These are phyloP conservation scores for Mycena floridula DNA, from an alignment of 768 basidiomycete genomes.

Conservation along the genomic window DNA sequence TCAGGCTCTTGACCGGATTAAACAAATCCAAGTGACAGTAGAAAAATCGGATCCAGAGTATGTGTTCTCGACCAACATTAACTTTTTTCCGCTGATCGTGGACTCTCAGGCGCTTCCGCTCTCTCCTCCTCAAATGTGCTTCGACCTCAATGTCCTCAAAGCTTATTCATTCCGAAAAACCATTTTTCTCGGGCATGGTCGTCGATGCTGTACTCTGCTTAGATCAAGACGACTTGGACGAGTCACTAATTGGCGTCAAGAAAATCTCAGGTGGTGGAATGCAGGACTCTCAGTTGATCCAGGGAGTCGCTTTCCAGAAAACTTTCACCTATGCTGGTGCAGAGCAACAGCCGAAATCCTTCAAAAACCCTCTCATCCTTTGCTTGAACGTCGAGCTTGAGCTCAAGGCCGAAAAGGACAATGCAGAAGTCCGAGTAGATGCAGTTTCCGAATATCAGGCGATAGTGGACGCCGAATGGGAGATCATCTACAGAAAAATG, in stretches of 20 bases:
- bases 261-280: slow-evolving; percentile 97
- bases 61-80: slow-evolving; percentile 28
- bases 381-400: slow-evolving; percentile 98
- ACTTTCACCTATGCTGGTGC: slow-evolving; percentile 99
- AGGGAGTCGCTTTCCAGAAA: slow-evolving; percentile 97
- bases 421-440: slow-evolving; percentile 96
- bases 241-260: slow-evolving; percentile 94
- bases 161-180: slow-evolving; percentile 96
- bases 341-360: slow-evolving; percentile 96
- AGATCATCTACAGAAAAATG: slow-evolving; percentile 97
- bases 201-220: slow-evolving; percentile 93
- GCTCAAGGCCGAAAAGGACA: slow-evolving; percentile 98
- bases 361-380: slow-evolving; percentile 82
- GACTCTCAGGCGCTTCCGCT: slow-evolving; percentile 73
- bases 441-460: slow-evolving; percentile 98
- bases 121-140: slow-evolving; percentile 92
- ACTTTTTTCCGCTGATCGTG: slow-evolving; percentile 9
- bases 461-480: slow-evolving; percentile 99
- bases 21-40: slow-evolving; percentile 83
- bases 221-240: slow-evolving; percentile 91
- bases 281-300: slow-evolving; percentile 89
- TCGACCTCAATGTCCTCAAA: slow-evolving; percentile 99
- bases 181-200: slow-evolving; percentile 98
- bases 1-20: slow-evolving; percentile 81
- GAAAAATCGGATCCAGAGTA: slow-evolving; percentile 90